Conservation (phyloP, 129 eudicot species). For the Chrysanthemum lavandulifolium region DNA sequence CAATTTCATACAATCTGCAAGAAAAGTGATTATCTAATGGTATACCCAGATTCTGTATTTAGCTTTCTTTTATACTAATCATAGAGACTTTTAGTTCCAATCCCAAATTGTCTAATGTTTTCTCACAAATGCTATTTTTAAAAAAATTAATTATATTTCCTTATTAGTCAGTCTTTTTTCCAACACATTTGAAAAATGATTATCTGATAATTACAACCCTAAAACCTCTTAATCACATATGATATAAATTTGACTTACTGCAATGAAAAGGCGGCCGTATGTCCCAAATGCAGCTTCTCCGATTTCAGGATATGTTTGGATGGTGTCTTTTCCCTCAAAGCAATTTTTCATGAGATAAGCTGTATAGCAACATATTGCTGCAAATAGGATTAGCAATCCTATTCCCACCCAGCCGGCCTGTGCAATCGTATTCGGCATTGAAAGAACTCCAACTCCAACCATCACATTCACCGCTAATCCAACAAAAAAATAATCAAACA, state of each 20-base stretch:
- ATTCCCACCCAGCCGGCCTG: constrained; percentile 82
- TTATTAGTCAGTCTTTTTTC: neutral
- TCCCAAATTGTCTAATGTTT: neutral
- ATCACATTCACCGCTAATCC: constrained; percentile 65
- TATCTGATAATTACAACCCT: neutral
- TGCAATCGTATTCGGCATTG: constrained; percentile 75
- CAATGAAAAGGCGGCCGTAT: constrained; percentile 75
- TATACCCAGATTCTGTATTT: neutral
- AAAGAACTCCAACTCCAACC: constrained; percentile 88
- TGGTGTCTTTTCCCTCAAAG: constrained; percentile 66
- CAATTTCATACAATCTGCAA: neutral
- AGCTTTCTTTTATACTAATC: neutral
- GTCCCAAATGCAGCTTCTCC: constrained; percentile 99
- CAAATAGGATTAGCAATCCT: constrained; percentile 57
- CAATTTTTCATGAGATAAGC: constrained; percentile 80
- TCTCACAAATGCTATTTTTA: neutral
- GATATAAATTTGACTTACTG: constrained; percentile 45
- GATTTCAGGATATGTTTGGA: constrained; percentile 69
- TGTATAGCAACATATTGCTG: constrained; percentile 70
- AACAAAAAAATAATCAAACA: constrained; percentile 16
- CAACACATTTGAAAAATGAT: neutral
- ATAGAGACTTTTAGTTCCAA: neutral
- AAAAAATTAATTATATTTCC: neutral
- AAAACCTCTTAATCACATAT: neutral
- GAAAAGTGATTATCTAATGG: neutral